Conservation (phyloP, 2,329 filamentous ascomycete genomes). For the Penicillium paneum region DNA sequence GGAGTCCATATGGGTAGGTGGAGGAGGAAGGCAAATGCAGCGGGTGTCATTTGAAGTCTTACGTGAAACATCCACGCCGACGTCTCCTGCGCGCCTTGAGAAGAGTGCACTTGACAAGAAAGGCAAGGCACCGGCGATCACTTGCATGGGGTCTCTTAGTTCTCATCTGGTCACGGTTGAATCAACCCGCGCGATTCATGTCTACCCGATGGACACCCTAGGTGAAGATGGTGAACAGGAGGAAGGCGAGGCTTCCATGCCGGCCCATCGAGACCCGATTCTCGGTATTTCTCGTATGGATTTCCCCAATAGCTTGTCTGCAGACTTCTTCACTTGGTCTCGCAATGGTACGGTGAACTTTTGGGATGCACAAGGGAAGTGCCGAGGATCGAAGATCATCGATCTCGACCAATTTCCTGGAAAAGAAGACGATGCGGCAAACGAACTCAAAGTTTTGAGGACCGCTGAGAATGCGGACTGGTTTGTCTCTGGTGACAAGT, state of each 20-base stretch:
- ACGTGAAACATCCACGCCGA: conserved; percentile 27
- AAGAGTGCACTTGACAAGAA: conserved; percentile 23
- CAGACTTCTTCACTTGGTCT: conserved; percentile 88
- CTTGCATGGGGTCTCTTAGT: conserved; percentile 66
- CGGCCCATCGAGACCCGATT: conserved; percentile 58
- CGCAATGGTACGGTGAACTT: conserved; percentile 74
- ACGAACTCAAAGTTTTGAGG: conserved; percentile 58
- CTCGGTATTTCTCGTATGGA: conserved; percentile 69
- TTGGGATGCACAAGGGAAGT: conserved; percentile 73
- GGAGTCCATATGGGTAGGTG: conserved; percentile 63
- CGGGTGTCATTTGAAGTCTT: conserved; percentile 45
- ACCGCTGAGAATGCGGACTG: conserved; percentile 61
- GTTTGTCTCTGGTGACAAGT: conserved; percentile 79
- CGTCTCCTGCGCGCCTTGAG: conserved; percentile 25
- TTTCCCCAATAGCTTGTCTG: conserved; percentile 57
- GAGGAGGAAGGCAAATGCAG: conserved; percentile 58
- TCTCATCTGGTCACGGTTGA: conserved; percentile 73
- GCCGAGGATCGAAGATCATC: conserved; percentile 62
- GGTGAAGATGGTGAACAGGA: conserved; percentile 30
- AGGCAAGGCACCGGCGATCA: conserved; percentile 44
- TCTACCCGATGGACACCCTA: conserved; percentile 49
- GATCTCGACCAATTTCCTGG: conserved; percentile 62
- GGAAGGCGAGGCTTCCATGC: conserved; percentile 40
- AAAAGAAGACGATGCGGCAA: conserved; percentile 45
- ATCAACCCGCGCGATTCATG: conserved; percentile 67